Conservation (phyloP, 2,329 filamentous ascomycete genomes). For the Claviceps sp. region DNA sequence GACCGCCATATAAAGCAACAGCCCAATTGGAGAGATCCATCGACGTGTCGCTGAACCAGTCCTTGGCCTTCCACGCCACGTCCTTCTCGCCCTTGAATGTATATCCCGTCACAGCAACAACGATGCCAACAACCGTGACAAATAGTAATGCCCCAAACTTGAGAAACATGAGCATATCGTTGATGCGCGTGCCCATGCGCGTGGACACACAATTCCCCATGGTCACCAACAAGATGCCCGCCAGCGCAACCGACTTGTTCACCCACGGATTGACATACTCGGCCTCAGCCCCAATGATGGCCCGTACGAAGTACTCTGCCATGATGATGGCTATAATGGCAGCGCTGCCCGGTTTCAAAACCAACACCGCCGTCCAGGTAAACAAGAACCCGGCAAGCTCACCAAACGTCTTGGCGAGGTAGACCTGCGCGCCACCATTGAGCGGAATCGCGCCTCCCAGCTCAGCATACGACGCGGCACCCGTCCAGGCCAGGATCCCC, state of each 20-base stretch:
- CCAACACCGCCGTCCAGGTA: slow-evolving; percentile 88
- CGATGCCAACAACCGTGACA: slow-evolving; percentile 75
- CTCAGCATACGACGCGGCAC: slow-evolving; percentile 88
- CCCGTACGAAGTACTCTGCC: slow-evolving; percentile 90
- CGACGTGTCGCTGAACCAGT: slow-evolving; percentile 82
- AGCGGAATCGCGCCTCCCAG: slow-evolving; percentile 89
- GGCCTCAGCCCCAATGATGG: slow-evolving; percentile 74
- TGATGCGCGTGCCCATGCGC: slow-evolving; percentile 70
- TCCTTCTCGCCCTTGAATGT: slow-evolving; percentile 65
- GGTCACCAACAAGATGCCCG: slow-evolving; percentile 64
- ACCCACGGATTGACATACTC: slow-evolving; percentile 74
- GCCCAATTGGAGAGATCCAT: slow-evolving; percentile 76
- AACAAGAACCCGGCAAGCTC: slow-evolving; percentile 89
- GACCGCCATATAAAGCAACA: slow-evolving; percentile 82
- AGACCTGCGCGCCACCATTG: slow-evolving; percentile 88
- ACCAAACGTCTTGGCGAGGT: slow-evolving; percentile 90
- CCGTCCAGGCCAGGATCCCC: slow-evolving; percentile 90
- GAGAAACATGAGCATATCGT: slow-evolving; percentile 91
- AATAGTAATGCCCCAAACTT: slow-evolving; percentile 85
- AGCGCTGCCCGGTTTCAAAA: slow-evolving; percentile 83
- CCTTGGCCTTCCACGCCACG: slow-evolving; percentile 71
- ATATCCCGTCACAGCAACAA: slow-evolving; percentile 77
- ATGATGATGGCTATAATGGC: slow-evolving; percentile 97
- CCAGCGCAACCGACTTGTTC: slow-evolving; percentile 74
- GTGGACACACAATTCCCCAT: slow-evolving; percentile 86